Conservation (phyloP, 2,329 filamentous ascomycete species). For the Pestalotiopsis sp. region DNA sequence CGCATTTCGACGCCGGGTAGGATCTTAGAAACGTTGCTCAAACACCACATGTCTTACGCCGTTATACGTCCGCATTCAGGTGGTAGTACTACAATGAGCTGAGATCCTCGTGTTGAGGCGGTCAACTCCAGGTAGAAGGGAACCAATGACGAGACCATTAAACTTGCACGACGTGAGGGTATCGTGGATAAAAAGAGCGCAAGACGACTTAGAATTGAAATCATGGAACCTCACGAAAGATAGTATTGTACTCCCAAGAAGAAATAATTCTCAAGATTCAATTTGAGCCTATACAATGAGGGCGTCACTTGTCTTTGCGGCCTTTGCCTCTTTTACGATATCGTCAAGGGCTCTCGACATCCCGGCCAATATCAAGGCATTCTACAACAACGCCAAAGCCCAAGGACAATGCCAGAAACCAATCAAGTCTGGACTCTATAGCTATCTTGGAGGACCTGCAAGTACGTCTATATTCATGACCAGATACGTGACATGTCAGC, state of each 20-base stretch:
- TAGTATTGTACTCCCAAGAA: no score
- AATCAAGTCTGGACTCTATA: constrained; percentile 36
- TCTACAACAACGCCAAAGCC: constrained; percentile 35
- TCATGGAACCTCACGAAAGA: no score
- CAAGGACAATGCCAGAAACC: constrained; percentile 32
- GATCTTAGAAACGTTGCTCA: not conserved
- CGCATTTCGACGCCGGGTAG: not conserved
- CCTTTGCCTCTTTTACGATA: not conserved
- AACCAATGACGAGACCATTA: no score
- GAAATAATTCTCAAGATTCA: no score
- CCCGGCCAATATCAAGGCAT: constrained; percentile 28
- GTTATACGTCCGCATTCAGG: not conserved
- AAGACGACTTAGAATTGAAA: no score
- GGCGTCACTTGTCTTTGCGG: not conserved
- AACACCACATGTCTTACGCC: not conserved
- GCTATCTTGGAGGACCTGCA: constrained; percentile 17
- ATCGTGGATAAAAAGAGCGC: not conserved
- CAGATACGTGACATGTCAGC: no score
- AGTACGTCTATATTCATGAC: not conserved
- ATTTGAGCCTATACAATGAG: not conserved
- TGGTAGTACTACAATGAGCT: no score
- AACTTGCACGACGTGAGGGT: not conserved
- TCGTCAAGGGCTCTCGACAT: constrained; percentile 14
- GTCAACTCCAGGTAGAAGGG: no score
- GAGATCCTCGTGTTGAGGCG: no score